phyloP scores from a whole-genome alignment of 108 stramenopile species.

The Nitzschia inconspicua region DNA sequence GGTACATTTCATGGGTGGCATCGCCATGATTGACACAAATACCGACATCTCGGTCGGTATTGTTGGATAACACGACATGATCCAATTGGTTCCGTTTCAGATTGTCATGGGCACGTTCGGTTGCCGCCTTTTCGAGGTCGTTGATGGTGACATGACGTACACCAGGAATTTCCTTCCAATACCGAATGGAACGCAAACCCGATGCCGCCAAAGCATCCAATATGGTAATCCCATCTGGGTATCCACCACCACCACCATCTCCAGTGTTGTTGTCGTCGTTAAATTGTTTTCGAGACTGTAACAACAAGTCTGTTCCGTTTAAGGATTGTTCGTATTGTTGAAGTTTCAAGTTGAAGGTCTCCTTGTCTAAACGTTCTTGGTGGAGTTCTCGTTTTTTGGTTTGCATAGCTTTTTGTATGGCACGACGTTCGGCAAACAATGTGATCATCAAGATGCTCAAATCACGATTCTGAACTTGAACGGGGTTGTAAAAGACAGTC shows the following conservation, averaged over 20 bases:
- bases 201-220: slow-evolving; percentile 97
- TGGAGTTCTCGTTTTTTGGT: slow-evolving; percentile 51
- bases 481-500: slow-evolving; percentile 97
- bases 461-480: slow-evolving; percentile 98
- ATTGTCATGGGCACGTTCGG: slow-evolving; percentile 74
- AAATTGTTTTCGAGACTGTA: no score
- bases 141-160: slow-evolving; percentile 88
- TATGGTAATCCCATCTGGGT: slow-evolving; percentile 71
- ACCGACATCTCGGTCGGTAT: slow-evolving; percentile 64
- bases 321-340: slow-evolving; percentile 18
- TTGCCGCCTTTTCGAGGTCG: slow-evolving; percentile 84
- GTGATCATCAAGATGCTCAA: slow-evolving; percentile 87
- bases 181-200: slow-evolving; percentile 93
- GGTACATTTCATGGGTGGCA: slow-evolving; percentile 81
- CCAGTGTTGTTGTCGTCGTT: slow-evolving; percentile 3
- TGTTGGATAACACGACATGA: slow-evolving; percentile 47
- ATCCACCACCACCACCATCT: background rate
- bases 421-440: slow-evolving; percentile 82
- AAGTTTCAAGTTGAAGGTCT: slow-evolving; percentile 12
- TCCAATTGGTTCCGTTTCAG: slow-evolving; percentile 74
- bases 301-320: slow-evolving; percentile 4
- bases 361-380: slow-evolving; percentile 21
- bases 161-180: slow-evolving; percentile 93
- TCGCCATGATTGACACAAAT: slow-evolving; percentile 72
- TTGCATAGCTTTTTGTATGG: slow-evolving; percentile 44